Base-by-base conservation (phyloP, 257 asterid species). In the Solanum neorickii region DNA sequence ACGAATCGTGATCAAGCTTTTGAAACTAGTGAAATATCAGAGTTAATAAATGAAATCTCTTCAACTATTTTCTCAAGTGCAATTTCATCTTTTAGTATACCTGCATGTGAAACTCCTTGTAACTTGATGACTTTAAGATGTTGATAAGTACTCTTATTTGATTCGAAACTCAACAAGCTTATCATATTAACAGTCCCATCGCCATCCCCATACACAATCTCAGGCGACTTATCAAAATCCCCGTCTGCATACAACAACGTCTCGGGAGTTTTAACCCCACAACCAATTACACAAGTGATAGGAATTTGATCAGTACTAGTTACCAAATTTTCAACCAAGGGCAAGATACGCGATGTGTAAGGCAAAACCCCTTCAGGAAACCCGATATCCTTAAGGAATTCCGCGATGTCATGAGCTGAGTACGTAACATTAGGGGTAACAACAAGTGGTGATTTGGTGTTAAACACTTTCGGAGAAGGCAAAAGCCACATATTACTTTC, bases 141-240 rank as follows among this genome's bases (percentile, higher is more conserved):
- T 25, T 92, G 92, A 49, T 90, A 85, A 29, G 42, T 69, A n/a
- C 73, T 77, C 6, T 86, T 20, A 8, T 86, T 89, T n/a, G 90
- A 39, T 74, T 92, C 93, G 65, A 94, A 59, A 11, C 95, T 95
- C 84, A 91, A 47, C 90, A 95, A 89, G 94, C 99, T 96, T 49
- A 88, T 76, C 98, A 92, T 92, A 82, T 94, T 95, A 88, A 94
- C 99, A 1, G 98, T 96, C 0, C 98, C 98, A 84, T 96, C 99
- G 8, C 99, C 98, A 59, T 96, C 96, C 5, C 98, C 99, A 49
- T 94, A 93, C 66, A 70, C 89, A 16, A 95, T 87, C 82, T 95
- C 94, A 27, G 97, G 97, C 85, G 12, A 82, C 96, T 90, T 82
- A 33, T 95, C 98, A 46, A 94, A 94, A 44, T 94, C 95, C 11